phyloP scores from a whole-genome alignment of 2,329 filamentous ascomycete species.

The Colletotrichum shisoi region DNA sequence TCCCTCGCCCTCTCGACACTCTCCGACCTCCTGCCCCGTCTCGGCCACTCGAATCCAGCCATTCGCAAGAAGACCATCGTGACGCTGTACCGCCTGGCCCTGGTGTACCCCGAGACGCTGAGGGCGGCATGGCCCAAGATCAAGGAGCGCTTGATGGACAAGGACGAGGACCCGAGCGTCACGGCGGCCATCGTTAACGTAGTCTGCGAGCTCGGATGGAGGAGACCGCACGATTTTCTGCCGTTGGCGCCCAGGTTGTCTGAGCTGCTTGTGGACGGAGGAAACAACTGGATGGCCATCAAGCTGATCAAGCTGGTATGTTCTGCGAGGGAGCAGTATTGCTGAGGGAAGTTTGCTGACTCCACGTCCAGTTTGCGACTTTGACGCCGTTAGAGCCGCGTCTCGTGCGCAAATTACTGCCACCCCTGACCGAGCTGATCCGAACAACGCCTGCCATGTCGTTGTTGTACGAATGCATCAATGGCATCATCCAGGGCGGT shows the following conservation, averaged over 20 bases:
- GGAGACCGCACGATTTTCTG: constrained; percentile 90
- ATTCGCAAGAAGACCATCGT: constrained; percentile 97
- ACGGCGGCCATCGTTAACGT: constrained; percentile 97
- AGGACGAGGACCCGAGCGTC: constrained; percentile 87
- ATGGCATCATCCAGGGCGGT: constrained; percentile 95
- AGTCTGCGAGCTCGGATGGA: constrained; percentile 93
- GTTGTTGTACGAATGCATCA: constrained; percentile 97
- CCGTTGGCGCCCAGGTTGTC: constrained; percentile 91
- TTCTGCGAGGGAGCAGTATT: constrained; percentile 31
- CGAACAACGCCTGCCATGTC: constrained; percentile 97
- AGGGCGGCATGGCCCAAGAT: constrained; percentile 96
- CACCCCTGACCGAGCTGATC: constrained; percentile 90
- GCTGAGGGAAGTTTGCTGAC: constrained; percentile 17
- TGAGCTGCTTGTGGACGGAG: constrained; percentile 86
- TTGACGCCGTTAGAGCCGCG: constrained; percentile 91
- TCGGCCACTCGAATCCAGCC: constrained; percentile 83
- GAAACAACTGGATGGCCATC: constrained; percentile 99
- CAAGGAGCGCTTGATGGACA: constrained; percentile 90
- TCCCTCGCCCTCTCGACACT: constrained; percentile 90
- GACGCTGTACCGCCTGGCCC: constrained; percentile 87
- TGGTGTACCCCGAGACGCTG: constrained; percentile 96
- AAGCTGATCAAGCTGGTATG: constrained; percentile 94
- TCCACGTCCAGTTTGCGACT: constrained; percentile 77
- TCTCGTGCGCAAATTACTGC: constrained; percentile 87
- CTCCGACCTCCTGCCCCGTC: constrained; percentile 82